phyloP scores from a whole-genome alignment of 495 filamentous ascomycete species.

The Penicillium silybi region DNA sequence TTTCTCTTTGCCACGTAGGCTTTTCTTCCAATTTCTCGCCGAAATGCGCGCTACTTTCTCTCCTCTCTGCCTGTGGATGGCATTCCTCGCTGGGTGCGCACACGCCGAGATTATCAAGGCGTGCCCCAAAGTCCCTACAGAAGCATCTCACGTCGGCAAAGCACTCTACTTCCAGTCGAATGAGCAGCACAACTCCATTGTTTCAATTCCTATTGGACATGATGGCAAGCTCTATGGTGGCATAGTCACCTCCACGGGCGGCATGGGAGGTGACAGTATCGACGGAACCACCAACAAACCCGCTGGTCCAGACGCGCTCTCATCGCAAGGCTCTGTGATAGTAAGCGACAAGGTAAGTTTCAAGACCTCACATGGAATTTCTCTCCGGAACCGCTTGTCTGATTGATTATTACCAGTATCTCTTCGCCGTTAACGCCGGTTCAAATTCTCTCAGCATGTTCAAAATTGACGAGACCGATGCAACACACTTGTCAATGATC shows the following conservation, averaged over 20 bases:
- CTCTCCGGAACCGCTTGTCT: too few relatives aligned
- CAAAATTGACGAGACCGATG: constrained; percentile 41
- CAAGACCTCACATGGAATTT: too few relatives aligned
- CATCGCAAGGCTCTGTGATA: constrained; percentile 46
- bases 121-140: too few relatives aligned
- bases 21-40: too few relatives aligned
- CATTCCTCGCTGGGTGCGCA: too few relatives aligned
- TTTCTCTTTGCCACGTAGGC: too few relatives aligned
- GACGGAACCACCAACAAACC: constrained; percentile 29
- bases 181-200: constrained; percentile 40
- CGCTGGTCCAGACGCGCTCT: constrained; percentile 48
- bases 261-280: constrained; percentile 4
- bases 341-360: constrained; percentile 45
- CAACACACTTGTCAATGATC: constrained; percentile 40
- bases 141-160: constrained; percentile 19
- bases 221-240: constrained; percentile 41
- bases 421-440: constrained; percentile 60
- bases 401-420: constrained; percentile 4
- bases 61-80: too few relatives aligned
- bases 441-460: constrained; percentile 56
- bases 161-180: constrained; percentile 53
- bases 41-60: too few relatives aligned
- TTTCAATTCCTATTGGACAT: constrained; percentile 39
- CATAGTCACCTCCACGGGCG: neutral
- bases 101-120: too few relatives aligned